phyloP scores from a whole-genome alignment of 2,329 filamentous ascomycete genomes.

The Epichloe glyceriae region DNA sequence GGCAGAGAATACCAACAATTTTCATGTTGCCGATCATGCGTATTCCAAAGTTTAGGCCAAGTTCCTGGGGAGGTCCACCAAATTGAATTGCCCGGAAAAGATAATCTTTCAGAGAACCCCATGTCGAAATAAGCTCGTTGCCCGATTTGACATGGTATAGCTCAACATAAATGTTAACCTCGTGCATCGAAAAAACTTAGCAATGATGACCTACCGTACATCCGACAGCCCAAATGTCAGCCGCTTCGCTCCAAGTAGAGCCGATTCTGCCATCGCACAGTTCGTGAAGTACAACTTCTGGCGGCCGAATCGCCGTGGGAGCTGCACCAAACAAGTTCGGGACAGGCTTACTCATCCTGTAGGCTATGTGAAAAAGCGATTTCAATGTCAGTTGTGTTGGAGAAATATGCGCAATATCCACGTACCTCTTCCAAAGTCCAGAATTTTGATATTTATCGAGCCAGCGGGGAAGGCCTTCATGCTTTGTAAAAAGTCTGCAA shows the following conservation, averaged over 20 bases:
- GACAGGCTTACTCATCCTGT: neutral
- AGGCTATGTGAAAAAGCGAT: neutral
- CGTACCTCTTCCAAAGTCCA: slow-evolving; percentile 1
- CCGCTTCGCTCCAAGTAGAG: neutral
- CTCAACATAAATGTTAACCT: neutral
- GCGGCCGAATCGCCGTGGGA: no score
- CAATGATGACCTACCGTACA: neutral
- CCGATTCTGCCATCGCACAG: neutral
- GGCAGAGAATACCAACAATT: no score
- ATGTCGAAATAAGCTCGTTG: no score
- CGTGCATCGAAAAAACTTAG: neutral
- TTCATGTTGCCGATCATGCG: no score
- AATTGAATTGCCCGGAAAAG: no score
- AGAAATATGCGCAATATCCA: neutral
- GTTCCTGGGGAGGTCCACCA: no score
- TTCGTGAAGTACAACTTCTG: no score
- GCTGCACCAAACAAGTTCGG: no score
- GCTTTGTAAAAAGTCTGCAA: neutral
- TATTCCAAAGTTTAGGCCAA: no score
- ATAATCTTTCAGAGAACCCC: no score
- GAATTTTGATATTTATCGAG: neutral
- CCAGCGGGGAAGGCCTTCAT: neutral
- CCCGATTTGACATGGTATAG: neutral
- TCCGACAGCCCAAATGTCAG: neutral
- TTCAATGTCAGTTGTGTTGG: neutral